Evolutionary conservation across 2,329 filamentous ascomycete genomes (phyloP).

Genomic region (Sclerotinia subarctica): DNA sequence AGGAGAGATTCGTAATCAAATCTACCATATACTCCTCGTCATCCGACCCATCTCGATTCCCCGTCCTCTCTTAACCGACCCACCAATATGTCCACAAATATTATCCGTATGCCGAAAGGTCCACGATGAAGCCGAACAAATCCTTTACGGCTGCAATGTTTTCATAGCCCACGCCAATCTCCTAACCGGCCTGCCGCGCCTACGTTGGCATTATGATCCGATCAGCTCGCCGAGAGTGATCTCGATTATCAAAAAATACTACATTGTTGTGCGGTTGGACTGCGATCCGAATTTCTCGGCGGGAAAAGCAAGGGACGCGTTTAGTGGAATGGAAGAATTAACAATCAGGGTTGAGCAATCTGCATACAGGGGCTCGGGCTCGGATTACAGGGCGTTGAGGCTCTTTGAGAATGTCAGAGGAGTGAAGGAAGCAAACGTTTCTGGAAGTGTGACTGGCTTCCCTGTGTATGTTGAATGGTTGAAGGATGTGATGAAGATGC

Average conservation of each 20-base stretch:
- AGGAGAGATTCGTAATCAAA: slow-evolving; percentile 58
- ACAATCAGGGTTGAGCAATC: slow-evolving; percentile 50
- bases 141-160: slow-evolving; percentile 49
- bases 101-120: slow-evolving; percentile 28
- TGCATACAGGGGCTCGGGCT: slow-evolving; percentile 43
- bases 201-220: slow-evolving; percentile 39
- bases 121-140: slow-evolving; percentile 35
- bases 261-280: slow-evolving; percentile 47
- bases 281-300: slow-evolving; percentile 47
- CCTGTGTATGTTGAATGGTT: slow-evolving; percentile 36
- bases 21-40: slow-evolving; percentile 43
- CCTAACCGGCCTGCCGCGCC: slow-evolving; percentile 45
- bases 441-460: slow-evolving; percentile 34
- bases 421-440: slow-evolving; percentile 43
- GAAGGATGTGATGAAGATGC: slow-evolving; percentile 30
- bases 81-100: slow-evolving; percentile 38
- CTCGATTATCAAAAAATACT: slow-evolving; percentile 43
- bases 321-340: slow-evolving; percentile 46
- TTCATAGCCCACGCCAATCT: slow-evolving; percentile 50
- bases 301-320: slow-evolving; percentile 42
- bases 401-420: slow-evolving; percentile 47
- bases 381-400: slow-evolving; percentile 43
- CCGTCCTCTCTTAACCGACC: slow-evolving; percentile 24
- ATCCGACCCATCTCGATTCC: slow-evolving; percentile 28
- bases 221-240: slow-evolving; percentile 39